A percentile compares a stretch with the other conserved stretches of the same genome.
These are phyloP conservation scores for Leccinum olivaceopallidum DNA, from an alignment of 768 basidiomycete genomes.

Conservation along the genomic window DNA sequence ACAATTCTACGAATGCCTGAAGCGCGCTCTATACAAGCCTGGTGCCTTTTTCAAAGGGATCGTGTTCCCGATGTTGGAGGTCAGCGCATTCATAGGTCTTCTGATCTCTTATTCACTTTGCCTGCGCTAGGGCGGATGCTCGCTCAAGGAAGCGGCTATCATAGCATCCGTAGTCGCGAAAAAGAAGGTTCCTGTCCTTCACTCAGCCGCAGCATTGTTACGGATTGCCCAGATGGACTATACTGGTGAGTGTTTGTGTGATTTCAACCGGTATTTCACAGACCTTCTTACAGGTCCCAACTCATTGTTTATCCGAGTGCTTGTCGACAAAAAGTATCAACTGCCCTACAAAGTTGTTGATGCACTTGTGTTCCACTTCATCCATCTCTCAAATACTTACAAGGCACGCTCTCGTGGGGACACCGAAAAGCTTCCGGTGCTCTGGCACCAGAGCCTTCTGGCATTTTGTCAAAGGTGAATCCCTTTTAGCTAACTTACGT, in stretches of 20 bases:
- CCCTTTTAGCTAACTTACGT: not conserved
- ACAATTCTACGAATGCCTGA: constrained; percentile 92
- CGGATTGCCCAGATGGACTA: constrained; percentile 97
- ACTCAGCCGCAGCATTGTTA: constrained; percentile 92
- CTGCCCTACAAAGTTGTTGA: constrained; percentile 98
- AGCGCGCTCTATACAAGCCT: constrained; percentile 92
- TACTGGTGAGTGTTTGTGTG: constrained; percentile 52
- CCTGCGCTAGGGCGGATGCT: constrained; percentile 66
- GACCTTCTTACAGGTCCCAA: constrained; percentile 62
- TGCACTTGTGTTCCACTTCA: constrained; percentile 96
- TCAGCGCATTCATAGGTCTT: constrained; percentile 37
- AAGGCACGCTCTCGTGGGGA: constrained; percentile 71
- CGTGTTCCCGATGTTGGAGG: constrained; percentile 92
- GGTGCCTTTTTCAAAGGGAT: constrained; percentile 99
- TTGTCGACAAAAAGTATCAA: constrained; percentile 97
- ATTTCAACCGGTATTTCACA: not conserved
- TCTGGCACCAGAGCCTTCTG: constrained; percentile 97
- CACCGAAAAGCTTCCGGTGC: constrained; percentile 83
- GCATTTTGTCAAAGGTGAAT: constrained; percentile 88
- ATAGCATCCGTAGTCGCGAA: constrained; percentile 88
- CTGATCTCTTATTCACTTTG: constrained; percentile 30
- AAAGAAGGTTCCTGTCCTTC: constrained; percentile 93
- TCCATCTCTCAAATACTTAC: constrained; percentile 90
- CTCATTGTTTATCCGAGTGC: constrained; percentile 93
- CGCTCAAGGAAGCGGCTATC: constrained; percentile 92